Evolutionary conservation across 163 green algal genomes (phyloP).

Genomic region (Botryococcus braunii): DNA sequence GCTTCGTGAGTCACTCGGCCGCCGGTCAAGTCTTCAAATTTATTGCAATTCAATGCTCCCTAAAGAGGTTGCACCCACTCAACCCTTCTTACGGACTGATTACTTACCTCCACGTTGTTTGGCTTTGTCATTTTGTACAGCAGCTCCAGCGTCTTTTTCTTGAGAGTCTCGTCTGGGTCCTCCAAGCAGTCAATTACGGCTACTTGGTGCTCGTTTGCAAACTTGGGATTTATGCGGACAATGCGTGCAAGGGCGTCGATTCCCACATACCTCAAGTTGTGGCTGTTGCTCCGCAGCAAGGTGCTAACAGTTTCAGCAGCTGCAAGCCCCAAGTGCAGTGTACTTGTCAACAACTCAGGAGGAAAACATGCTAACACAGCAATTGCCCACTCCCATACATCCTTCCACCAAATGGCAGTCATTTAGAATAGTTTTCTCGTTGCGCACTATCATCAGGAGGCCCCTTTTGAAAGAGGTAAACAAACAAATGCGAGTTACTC

Average conservation of each 20-base stretch:
- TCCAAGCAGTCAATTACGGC: conserved; percentile 91
- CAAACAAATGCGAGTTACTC: no score
- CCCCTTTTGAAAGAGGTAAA: no score
- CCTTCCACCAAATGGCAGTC: no score
- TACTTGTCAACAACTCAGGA: no score
- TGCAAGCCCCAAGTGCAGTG: no score
- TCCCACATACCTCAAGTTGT: conserved; percentile 90
- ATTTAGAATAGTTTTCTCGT: no score
- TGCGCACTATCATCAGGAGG: no score
- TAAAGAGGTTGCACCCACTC: no score
- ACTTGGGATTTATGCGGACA: conserved; percentile 59
- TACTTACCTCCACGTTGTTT: conserved; percentile 77
- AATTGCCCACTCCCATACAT: no score
- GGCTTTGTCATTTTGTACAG: conserved; percentile 90
- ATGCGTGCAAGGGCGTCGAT: conserved; percentile 76
- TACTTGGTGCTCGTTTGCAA: conserved; percentile 67
- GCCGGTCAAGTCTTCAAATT: not conserved
- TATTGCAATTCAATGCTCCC: no score
- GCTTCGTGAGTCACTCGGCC: not conserved
- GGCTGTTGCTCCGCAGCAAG: conserved; percentile 58
- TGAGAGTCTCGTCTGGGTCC: conserved; percentile 87
- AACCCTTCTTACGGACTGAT: not conserved
- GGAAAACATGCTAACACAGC: no score
- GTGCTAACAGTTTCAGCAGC: conserved; percentile 54
- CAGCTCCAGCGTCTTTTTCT: conserved; percentile 90